Percentiles rank a stretch among this genome's conserved stretches.
These are phyloP conservation scores for Diaporthe aspalathi DNA, from an alignment of 2,329 filamentous ascomycete species.

Conservation along the genomic window DNA sequence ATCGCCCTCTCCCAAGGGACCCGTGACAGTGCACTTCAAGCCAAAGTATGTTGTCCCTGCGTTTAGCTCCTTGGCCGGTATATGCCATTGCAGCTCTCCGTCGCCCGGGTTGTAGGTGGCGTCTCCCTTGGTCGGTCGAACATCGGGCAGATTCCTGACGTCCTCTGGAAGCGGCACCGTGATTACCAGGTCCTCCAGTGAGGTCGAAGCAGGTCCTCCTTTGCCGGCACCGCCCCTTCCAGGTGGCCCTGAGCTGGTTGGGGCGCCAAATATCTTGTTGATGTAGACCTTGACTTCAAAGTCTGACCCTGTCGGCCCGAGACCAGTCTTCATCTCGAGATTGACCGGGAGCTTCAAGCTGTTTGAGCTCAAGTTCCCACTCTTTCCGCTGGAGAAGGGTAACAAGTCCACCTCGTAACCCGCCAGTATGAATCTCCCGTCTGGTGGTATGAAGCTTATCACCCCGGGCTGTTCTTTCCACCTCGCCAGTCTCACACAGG, in stretches of 20 bases:
- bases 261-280: constrained; percentile 69
- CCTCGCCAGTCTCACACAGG: constrained; percentile 88
- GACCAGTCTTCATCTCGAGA: constrained; percentile 82
- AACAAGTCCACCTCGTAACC: constrained; percentile 95
- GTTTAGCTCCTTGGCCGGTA: constrained; percentile 80
- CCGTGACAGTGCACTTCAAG: constrained; percentile 83
- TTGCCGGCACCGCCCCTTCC: constrained; percentile 56
- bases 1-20: constrained; percentile 63
- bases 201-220: constrained; percentile 68
- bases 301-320: constrained; percentile 81
- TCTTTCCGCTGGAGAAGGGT: constrained; percentile 72
- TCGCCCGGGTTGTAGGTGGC: constrained; percentile 83
- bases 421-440: constrained; percentile 91
- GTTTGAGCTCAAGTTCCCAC: constrained; percentile 65
- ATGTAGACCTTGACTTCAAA: constrained; percentile 87
- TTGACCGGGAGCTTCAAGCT: constrained; percentile 84
- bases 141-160: constrained; percentile 85
- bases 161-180: constrained; percentile 81
- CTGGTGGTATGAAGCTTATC: constrained; percentile 94
- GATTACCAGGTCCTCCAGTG: constrained; percentile 81
- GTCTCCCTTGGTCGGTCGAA: constrained; percentile 84
- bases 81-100: constrained; percentile 81
- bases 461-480: constrained; percentile 93
- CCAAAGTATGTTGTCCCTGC: constrained; percentile 75
- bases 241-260: constrained; percentile 46